Percentiles rank a stretch among this genome's conserved stretches.
These are phyloP conservation scores for Ormosia semicastrata DNA, from an alignment of 306 rosid species.

Conservation along the genomic window DNA sequence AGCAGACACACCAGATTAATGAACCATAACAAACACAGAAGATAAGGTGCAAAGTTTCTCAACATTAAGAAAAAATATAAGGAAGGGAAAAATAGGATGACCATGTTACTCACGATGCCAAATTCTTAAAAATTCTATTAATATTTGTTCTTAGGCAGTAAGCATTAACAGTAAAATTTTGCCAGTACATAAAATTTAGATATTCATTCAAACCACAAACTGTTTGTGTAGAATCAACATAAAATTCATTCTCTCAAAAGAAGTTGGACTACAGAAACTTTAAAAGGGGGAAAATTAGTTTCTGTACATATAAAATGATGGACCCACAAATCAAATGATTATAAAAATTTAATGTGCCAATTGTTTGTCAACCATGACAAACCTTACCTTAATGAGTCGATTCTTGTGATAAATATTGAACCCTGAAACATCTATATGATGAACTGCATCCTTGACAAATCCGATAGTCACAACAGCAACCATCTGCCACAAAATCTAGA, in stretches of 20 bases:
- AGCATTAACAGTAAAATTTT: background rate
- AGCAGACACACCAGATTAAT: background rate
- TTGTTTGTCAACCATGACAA: constrained; percentile 6
- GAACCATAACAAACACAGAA: background rate
- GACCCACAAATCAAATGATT: background rate
- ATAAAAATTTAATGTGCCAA: background rate
- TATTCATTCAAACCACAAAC: background rate
- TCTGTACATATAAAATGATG: background rate
- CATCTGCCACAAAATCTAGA: constrained; percentile 58
- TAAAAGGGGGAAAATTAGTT: background rate
- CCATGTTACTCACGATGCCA: background rate
- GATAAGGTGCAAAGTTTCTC: background rate
- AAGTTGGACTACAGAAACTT: background rate
- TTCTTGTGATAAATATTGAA: constrained; percentile 96
- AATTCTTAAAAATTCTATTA: background rate
- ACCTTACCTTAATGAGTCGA: constrained; percentile 85
- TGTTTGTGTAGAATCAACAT: constrained; percentile 8
- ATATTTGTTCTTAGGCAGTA: background rate
- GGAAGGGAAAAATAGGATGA: background rate
- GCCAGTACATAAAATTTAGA: background rate
- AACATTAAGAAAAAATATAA: background rate
- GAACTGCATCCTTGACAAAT: constrained; percentile 93
- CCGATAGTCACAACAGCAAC: constrained; percentile 88
- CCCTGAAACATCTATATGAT: constrained; percentile 93
- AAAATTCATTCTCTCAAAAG: background rate